These are phyloP conservation scores for Takashimella tepidaria DNA, from an alignment of 1,284 basidiomycete genomes.

Conservation along the genomic window DNA sequence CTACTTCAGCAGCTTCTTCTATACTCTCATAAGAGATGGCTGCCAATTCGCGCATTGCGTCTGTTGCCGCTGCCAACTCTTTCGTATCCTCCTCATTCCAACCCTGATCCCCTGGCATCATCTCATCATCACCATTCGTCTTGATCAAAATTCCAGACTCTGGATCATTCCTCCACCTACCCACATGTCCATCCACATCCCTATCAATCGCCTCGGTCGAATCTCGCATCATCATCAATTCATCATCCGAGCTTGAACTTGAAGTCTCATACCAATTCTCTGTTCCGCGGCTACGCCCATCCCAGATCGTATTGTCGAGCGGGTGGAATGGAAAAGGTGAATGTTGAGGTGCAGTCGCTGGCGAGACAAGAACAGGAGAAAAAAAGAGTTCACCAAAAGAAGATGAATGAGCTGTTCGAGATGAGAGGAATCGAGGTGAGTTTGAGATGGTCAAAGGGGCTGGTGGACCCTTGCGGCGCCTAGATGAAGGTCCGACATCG, in stretches of 20 bases:
- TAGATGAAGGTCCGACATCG: conserved; percentile 17
- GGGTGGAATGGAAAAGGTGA: conserved; percentile 46
- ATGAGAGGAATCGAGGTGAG: conserved; percentile 14
- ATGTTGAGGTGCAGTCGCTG: conserved; percentile 16
- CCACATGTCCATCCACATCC: too few relatives aligned
- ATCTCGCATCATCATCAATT: conserved; percentile 23
- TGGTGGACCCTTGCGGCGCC: conserved; percentile 24
- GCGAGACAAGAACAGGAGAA: conserved; percentile 19
- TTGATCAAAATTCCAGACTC: conserved; percentile 24
- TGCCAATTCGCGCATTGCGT: conserved; percentile 33
- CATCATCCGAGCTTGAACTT: conserved; percentile 40
- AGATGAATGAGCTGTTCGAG: conserved; percentile 18
- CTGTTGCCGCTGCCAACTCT: conserved; percentile 35
- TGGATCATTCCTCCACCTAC: too few relatives aligned
- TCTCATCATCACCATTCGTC: conserved; percentile 21
- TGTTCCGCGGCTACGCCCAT: conserved; percentile 16
- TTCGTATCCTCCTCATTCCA: conserved; percentile 36
- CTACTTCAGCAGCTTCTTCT: conserved; percentile 5
- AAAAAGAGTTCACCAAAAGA: conserved; percentile 29
- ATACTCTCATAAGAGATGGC: conserved; percentile 24
- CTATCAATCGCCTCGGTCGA: conserved; percentile 19
- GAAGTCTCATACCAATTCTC: conserved; percentile 24
- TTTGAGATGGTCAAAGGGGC: conserved; percentile 17
- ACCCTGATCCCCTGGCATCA: conserved; percentile 8
- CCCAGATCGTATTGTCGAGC: conserved; percentile 44